Conservation (phyloP, 768 basidiomycete species). For the Podaxis sp. region DNA sequence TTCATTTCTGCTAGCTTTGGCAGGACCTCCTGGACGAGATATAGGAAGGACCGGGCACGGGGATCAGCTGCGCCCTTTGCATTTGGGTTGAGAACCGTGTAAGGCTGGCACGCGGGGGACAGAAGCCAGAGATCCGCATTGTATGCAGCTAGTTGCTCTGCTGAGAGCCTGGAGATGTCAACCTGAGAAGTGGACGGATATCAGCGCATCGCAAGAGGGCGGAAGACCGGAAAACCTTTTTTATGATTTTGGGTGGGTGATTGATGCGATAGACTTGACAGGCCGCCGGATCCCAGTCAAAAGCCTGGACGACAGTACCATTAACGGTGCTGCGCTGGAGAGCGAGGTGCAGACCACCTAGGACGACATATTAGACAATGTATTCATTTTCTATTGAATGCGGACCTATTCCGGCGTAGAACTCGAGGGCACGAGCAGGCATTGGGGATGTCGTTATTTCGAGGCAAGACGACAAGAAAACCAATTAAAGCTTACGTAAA, state of each 20-base stretch:
- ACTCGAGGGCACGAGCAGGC: slow-evolving; percentile 50
- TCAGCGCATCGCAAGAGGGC: neutral
- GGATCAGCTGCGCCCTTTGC: slow-evolving; percentile 73
- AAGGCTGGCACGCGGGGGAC: slow-evolving; percentile 84
- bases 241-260: slow-evolving; percentile 43
- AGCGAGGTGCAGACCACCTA: slow-evolving; percentile 75
- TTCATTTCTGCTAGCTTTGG: slow-evolving; percentile 48
- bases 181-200: slow-evolving; percentile 30
- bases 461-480: slow-evolving; percentile 1
- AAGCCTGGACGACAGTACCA: slow-evolving; percentile 59
- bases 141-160: slow-evolving; percentile 41
- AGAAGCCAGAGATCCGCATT: slow-evolving; percentile 71
- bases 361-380: slow-evolving; percentile 4
- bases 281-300: slow-evolving; percentile 80
- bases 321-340: slow-evolving; percentile 48
- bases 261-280: slow-evolving; percentile 70
- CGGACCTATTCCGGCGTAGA: slow-evolving; percentile 79
- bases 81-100: slow-evolving; percentile 72
- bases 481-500: slow-evolving; percentile 10
- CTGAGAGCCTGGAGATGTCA: slow-evolving; percentile 61
- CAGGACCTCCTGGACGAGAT: slow-evolving; percentile 61
- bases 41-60: slow-evolving; percentile 72
- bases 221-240: slow-evolving; percentile 40
- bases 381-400: neutral
- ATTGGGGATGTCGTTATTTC: slow-evolving; percentile 15